phyloP scores from a whole-genome alignment of 2,329 filamentous ascomycete species.

The Claviceps sp. region DNA sequence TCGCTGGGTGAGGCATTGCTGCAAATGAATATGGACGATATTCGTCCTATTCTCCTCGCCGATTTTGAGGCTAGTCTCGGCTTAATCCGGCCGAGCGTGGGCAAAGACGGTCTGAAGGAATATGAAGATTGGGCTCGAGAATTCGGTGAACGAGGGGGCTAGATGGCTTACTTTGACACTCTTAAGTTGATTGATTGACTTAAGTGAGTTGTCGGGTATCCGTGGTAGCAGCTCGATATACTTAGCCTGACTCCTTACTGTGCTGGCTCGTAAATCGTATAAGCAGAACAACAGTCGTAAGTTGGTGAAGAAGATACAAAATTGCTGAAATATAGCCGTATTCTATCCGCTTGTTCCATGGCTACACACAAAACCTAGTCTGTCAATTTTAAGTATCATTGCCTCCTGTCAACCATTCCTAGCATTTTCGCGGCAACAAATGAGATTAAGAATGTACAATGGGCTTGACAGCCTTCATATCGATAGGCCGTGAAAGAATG shows the following conservation, averaged over 20 bases:
- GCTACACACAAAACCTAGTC: neutral
- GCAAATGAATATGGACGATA: conserved; percentile 87
- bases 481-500: neutral
- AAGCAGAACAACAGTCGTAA: neutral
- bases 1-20: conserved; percentile 82
- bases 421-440: neutral
- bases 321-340: neutral
- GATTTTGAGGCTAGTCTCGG: conserved; percentile 77
- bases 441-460: neutral
- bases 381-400: neutral
- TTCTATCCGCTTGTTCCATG: neutral
- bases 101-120: conserved; percentile 67
- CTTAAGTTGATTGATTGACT: too few relatives aligned
- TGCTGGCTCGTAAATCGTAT: too few relatives aligned
- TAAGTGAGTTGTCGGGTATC: too few relatives aligned
- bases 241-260: too few relatives aligned
- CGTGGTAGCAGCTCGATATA: too few relatives aligned
- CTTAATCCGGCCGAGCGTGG: conserved; percentile 83
- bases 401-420: too few relatives aligned
- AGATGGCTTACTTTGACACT: neutral
- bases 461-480: too few relatives aligned
- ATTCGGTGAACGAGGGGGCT: conserved; percentile 86
- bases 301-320: neutral
- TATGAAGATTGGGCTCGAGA: conserved; percentile 92
- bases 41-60: conserved; percentile 66